A percentile compares a stretch with the other conserved stretches of the same genome.
These are phyloP conservation scores for Acanthamoeba triangularis DNA, from an alignment of 208 protist genomes.

Conservation along the genomic window DNA sequence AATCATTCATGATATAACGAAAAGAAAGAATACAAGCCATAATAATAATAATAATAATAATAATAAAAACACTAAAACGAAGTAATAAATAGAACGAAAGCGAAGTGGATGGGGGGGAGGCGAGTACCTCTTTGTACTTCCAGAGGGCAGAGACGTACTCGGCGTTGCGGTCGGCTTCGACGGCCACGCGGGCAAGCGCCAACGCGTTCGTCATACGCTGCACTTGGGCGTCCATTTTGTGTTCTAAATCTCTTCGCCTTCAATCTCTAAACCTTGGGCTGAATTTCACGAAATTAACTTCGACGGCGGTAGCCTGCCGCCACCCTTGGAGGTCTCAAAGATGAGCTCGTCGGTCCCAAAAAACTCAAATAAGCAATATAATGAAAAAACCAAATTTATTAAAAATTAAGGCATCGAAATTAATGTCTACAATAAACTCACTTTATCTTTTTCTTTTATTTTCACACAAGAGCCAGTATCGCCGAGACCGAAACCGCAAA, in stretches of 20 bases:
- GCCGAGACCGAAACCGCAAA: too few relatives aligned
- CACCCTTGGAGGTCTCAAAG: too few relatives aligned
- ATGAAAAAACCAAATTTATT: too few relatives aligned
- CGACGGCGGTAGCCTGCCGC: too few relatives aligned
- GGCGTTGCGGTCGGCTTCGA: constrained; percentile 38
- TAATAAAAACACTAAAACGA: not conserved
- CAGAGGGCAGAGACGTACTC: constrained; percentile 23
- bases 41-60: not conserved
- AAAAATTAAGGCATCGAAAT: too few relatives aligned
- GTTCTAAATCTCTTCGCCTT: not conserved
- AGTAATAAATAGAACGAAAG: too few relatives aligned
- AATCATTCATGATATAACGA: too few relatives aligned
- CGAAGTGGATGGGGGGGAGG: not conserved
- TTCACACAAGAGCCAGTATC: too few relatives aligned
- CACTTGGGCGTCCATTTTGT: constrained; percentile 8
- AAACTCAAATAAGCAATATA: too few relatives aligned
- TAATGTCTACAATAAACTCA: not conserved
- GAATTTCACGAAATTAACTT: not conserved
- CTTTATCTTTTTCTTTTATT: not conserved
- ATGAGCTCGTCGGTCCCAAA: too few relatives aligned
- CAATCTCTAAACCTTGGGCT: not conserved
- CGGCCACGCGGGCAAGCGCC: not conserved
- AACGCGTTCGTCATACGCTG: constrained; percentile 13
- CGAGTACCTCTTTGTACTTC: constrained; percentile 54
- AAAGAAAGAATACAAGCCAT: too few relatives aligned